Conservation (phyloP, 495 filamentous ascomycete genomes). For the Aspergillus baeticus region DNA sequence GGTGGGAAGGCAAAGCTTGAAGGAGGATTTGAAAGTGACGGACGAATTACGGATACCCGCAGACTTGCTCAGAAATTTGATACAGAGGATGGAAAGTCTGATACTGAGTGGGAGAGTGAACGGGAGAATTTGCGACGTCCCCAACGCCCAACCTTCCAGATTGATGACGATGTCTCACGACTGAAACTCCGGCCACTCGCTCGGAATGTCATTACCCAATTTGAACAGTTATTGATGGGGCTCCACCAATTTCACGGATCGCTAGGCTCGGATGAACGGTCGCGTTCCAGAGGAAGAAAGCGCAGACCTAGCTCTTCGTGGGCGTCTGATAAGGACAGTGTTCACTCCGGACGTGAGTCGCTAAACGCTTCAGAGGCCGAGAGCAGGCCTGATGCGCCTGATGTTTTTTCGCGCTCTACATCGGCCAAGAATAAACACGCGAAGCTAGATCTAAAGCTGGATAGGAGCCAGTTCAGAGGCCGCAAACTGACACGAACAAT, state of each 20-base stretch:
- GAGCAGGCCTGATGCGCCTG: neutral
- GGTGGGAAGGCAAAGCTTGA: neutral
- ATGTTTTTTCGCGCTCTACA: neutral
- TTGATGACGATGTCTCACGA: slow-evolving; percentile 63
- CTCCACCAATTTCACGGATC: slow-evolving; percentile 62
- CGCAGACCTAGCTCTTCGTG: slow-evolving; percentile 15
- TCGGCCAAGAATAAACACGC: neutral
- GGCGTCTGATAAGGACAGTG: neutral
- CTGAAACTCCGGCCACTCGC: slow-evolving; percentile 61
- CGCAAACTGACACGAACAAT: neutral
- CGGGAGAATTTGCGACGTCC: slow-evolving; percentile 15
- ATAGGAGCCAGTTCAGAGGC: slow-evolving; percentile 2
- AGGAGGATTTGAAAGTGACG: neutral
- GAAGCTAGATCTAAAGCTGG: neutral
- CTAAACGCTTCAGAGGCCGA: neutral
- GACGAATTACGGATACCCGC: neutral
- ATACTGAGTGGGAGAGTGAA: slow-evolving; percentile 7
- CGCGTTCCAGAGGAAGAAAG: slow-evolving; percentile 32
- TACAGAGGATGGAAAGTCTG: slow-evolving; percentile 6
- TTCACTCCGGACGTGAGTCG: neutral
- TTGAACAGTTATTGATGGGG: slow-evolving; percentile 65
- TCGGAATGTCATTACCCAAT: slow-evolving; percentile 59
- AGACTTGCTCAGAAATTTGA: neutral
- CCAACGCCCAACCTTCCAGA: slow-evolving; percentile 44
- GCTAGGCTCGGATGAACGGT: slow-evolving; percentile 26